These are phyloP conservation scores for Moricandia moricandioides DNA, from an alignment of 345 rosid genomes.

Conservation along the genomic window DNA sequence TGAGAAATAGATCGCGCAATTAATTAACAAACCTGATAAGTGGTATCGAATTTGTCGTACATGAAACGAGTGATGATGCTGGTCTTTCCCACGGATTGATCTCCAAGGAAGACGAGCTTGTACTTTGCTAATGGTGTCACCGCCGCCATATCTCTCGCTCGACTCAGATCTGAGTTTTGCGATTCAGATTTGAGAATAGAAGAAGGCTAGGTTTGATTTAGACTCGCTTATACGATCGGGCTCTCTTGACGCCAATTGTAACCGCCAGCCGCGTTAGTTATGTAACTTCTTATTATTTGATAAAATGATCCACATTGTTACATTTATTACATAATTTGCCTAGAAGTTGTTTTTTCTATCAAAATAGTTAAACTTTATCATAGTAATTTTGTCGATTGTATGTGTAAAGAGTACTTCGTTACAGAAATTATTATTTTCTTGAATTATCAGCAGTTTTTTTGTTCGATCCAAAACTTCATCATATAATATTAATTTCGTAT, in stretches of 20 bases:
- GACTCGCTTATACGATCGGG: constrained; percentile 17
- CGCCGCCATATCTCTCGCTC: constrained; percentile 49
- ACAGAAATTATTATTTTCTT: too few relatives aligned
- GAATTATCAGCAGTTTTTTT: too few relatives aligned
- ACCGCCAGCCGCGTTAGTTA: constrained; percentile 25
- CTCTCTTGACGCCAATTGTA: constrained; percentile 15
- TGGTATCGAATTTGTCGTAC: constrained; percentile 94
- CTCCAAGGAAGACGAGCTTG: constrained; percentile 82
- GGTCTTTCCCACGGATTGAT: constrained; percentile 86
- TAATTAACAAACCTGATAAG: constrained; percentile 56
- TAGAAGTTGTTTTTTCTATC: background rate
- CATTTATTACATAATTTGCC: background rate
- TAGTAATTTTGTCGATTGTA: too few relatives aligned
- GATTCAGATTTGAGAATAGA: background rate
- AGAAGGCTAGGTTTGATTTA: constrained; percentile 6
- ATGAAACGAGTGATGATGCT: constrained; percentile 94
- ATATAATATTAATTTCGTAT: too few relatives aligned
- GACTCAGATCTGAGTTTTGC: constrained; percentile 37
- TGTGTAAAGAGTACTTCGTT: too few relatives aligned
- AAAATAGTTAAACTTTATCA: too few relatives aligned
- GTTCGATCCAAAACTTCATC: too few relatives aligned
- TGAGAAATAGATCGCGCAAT: background rate
- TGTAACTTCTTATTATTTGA: background rate
- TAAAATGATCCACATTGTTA: background rate
- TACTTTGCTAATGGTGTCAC: constrained; percentile 80